phyloP scores from a whole-genome alignment of 768 basidiomycete species.

The Psilocybe sp. region DNA sequence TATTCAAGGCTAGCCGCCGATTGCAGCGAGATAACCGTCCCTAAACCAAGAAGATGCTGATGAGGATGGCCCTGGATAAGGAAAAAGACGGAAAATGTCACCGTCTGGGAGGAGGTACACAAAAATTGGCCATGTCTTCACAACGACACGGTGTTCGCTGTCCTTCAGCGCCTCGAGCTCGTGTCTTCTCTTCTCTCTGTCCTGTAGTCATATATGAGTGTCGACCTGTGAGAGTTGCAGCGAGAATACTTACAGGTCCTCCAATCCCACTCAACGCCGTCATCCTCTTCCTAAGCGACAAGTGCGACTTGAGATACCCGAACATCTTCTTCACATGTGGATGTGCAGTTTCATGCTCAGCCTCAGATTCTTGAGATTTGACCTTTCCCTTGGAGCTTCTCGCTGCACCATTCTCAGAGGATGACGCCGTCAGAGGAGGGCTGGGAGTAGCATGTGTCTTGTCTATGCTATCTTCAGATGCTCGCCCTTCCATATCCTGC shows the following conservation, averaged over 20 bases:
- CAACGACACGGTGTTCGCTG: constrained; percentile 48
- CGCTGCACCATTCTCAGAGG: no score
- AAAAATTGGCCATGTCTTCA: constrained; percentile 58
- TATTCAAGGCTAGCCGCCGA: constrained; percentile 41
- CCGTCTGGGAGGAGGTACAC: constrained; percentile 65
- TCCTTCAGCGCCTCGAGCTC: constrained; percentile 32
- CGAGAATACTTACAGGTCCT: constrained; percentile 16
- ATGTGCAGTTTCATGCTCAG: background rate
- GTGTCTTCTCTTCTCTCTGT: constrained; percentile 18
- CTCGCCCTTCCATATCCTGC: background rate
- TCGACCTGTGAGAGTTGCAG: background rate
- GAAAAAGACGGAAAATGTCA: constrained; percentile 11
- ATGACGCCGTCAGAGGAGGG: background rate
- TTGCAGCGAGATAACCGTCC: constrained; percentile 61
- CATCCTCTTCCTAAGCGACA: constrained; percentile 16
- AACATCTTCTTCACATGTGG: background rate
- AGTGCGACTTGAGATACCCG: background rate
- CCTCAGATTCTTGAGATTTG: background rate
- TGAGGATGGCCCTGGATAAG: background rate
- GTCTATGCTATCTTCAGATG: no score
- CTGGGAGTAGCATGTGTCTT: background rate
- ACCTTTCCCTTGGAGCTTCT: background rate
- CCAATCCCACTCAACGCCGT: constrained; percentile 24
- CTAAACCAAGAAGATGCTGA: constrained; percentile 15
- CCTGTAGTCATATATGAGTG: constrained; percentile 7